phyloP scores from a whole-genome alignment of 441 rosid species.

The Breynia disticha region DNA sequence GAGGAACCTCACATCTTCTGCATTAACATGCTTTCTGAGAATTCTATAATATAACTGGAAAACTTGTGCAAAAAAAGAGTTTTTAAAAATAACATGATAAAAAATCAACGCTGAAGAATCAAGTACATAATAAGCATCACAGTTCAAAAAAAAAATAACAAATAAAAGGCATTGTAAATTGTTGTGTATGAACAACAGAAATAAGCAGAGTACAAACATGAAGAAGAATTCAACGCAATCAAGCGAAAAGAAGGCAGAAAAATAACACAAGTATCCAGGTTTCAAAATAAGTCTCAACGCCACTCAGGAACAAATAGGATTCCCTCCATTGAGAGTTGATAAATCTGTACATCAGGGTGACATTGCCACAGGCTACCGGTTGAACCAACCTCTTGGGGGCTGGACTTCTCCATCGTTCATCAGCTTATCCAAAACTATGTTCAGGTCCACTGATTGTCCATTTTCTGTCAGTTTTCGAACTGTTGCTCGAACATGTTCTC shows the following conservation, averaged over 20 bases:
- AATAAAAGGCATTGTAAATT: too few relatives aligned
- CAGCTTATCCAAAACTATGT: conserved; percentile 80
- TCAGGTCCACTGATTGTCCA: conserved; percentile 83
- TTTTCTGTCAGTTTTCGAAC: conserved; percentile 72
- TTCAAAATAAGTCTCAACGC: neutral
- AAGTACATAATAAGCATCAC: too few relatives aligned
- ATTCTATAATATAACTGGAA: too few relatives aligned
- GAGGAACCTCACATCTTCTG: too few relatives aligned
- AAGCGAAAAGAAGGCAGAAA: neutral
- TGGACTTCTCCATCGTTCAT: conserved; percentile 76
- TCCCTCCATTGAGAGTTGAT: conserved; percentile 13
- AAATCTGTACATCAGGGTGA: conserved; percentile 33
- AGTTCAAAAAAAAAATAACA: too few relatives aligned
- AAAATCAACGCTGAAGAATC: too few relatives aligned
- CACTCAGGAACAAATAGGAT: neutral
- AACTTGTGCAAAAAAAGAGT: too few relatives aligned
- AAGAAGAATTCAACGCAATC: neutral
- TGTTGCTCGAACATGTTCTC: conserved; percentile 78
- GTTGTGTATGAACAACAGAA: too few relatives aligned
- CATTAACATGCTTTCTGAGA: too few relatives aligned
- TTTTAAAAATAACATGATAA: too few relatives aligned
- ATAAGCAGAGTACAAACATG: neutral
- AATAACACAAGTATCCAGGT: neutral
- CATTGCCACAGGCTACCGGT: conserved; percentile 27
- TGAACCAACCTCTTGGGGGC: conserved; percentile 66